A percentile compares a stretch with the other conserved stretches of the same genome.
Conservation (phyloP, 441 rosid species). For the Metrosideros polymorpha region DNA sequence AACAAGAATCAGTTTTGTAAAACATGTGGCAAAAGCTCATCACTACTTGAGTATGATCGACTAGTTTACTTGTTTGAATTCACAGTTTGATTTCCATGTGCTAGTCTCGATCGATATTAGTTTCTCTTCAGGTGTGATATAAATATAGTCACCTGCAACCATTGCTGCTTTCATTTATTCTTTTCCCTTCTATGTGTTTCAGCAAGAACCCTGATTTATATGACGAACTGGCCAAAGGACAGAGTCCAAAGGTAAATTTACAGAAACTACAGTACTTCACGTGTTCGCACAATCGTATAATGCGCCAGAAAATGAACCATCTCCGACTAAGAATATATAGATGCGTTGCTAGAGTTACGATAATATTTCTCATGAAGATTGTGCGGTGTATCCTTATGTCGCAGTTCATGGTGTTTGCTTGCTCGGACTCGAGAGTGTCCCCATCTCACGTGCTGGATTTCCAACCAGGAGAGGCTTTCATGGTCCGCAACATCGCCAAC, state of each 20-base stretch:
- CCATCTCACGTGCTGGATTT: slow-evolving; percentile 85
- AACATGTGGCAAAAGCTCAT: neutral
- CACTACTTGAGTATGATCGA: neutral
- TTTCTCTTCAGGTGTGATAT: neutral
- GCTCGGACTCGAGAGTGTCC: slow-evolving; percentile 96
- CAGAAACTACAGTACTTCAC: neutral
- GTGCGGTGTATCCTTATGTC: neutral
- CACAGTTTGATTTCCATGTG: neutral
- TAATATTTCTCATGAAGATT: neutral
- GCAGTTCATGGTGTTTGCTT: slow-evolving; percentile 97
- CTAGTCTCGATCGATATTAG: neutral
- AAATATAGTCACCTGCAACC: neutral
- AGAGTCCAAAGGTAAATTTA: slow-evolving; percentile 68
- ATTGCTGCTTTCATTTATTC: neutral
- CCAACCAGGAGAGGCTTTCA: slow-evolving; percentile 94
- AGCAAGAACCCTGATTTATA: slow-evolving; percentile 67
- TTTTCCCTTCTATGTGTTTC: neutral
- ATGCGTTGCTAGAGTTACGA: neutral
- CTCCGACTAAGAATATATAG: neutral
- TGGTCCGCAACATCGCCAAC: slow-evolving; percentile 93
- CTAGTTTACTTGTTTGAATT: neutral
- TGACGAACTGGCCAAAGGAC: slow-evolving; percentile 81
- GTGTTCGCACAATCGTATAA: neutral
- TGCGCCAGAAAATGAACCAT: neutral
- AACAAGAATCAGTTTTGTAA: neutral